Base-by-base conservation (phyloP, 2,329 filamentous ascomycete species). In the Sphaerostilbella broomeana region DNA sequence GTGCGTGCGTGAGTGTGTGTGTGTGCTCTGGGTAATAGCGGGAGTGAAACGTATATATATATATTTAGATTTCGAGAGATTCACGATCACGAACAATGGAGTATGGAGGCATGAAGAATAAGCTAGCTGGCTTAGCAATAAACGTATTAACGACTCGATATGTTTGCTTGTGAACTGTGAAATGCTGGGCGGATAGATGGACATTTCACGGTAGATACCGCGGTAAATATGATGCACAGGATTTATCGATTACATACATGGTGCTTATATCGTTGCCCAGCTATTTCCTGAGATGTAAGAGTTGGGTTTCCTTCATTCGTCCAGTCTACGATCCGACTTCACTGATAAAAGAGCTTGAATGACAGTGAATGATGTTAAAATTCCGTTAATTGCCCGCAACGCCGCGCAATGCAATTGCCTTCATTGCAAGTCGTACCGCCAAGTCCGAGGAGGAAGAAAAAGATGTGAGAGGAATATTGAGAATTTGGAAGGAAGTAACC, bases 81-180 rank as follows among this genome's bases (percentile, higher is more conserved):
- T 35, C 24, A 20, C 17, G 28, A 42, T 16, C 18, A 30, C 18
- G 28, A 31, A 15, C 28, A 17, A 8, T 10, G 18, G 18, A 11
- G 28, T 16, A n/a, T n/a, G n/a, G 28, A 31, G 12, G 22, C 40
- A 38, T 19, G 32, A 35, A 8, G 32, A 21, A 25, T 33, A 27
- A 17, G 29, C 40, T 34, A 31, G 28, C 28, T 33, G 35, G 35
- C 38, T 20, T 18, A 33, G 35, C 35, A 42, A 42, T 42, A 42
- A 27, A 38, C 13, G 34, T 28, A 17, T 20, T 18, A 11, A n/a
- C 8, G 15, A 29, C 6, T 12, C 13, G 29, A n/a, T 19, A 20
- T 4, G 5, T 20, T 31, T 4, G 13, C 9, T 31, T 11, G 16
- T 11, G 2, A 4, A 9, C n/a, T n/a, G n/a, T n/a, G n/a, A n/a